Evolutionary conservation across 2,329 filamentous ascomycete genomes (phyloP).

Genomic region (Colletotrichum spinosum): DNA sequence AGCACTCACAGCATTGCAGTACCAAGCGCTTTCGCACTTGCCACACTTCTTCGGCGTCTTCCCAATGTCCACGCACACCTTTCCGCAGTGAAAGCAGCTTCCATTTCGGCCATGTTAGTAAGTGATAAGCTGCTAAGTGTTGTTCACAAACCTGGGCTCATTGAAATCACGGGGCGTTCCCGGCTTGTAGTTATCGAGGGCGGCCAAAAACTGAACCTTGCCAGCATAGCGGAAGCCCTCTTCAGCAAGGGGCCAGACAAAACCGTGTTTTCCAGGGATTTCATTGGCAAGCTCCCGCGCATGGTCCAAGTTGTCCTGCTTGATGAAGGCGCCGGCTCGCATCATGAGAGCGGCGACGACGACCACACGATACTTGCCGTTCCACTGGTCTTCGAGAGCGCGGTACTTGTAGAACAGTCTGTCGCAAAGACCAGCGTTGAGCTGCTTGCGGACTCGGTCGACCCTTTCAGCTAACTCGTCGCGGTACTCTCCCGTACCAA

Average conservation of each 20-base stretch:
- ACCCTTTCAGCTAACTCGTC: neutral
- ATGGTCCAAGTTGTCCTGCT: slow-evolving; percentile 38
- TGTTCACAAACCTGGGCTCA: slow-evolving; percentile 32
- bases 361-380: slow-evolving; percentile 38
- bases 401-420: slow-evolving; percentile 11
- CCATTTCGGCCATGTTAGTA: neutral
- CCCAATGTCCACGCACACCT: slow-evolving; percentile 34
- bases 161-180: slow-evolving; percentile 37
- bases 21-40: slow-evolving; percentile 36
- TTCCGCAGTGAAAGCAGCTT: slow-evolving; percentile 42
- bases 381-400: neutral
- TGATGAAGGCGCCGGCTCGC: slow-evolving; percentile 40
- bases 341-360: slow-evolving; percentile 41
- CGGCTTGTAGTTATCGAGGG: slow-evolving; percentile 40
- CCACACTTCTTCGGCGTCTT: slow-evolving; percentile 29
- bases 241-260: slow-evolving; percentile 8
- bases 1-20: slow-evolving; percentile 37
- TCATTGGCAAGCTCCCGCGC: slow-evolving; percentile 34
- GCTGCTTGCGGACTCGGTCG: neutral
- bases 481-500: neutral
- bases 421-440: neutral
- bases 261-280: slow-evolving; percentile 24
- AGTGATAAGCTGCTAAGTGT: neutral
- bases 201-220: slow-evolving; percentile 40
- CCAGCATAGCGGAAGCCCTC: slow-evolving; percentile 38